Percentiles rank a stretch among this genome's conserved stretches.
phyloP scores from a whole-genome alignment of 176 grass and related monocot genomes.

The Lolium perenne region DNA sequence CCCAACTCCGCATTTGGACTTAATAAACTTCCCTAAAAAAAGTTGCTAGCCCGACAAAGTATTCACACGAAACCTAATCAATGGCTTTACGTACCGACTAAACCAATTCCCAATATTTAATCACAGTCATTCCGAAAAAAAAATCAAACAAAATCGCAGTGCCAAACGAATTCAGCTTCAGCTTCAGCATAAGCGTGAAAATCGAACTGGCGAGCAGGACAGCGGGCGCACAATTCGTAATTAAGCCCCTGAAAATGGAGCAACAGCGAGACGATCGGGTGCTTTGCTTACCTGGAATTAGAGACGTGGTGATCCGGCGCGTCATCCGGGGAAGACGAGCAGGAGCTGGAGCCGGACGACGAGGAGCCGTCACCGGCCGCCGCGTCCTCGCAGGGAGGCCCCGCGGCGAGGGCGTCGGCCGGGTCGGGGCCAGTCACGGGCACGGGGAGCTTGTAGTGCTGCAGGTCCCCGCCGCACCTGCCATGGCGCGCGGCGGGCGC shows the following conservation, averaged over 20 bases:
- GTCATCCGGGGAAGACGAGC: constrained; percentile 77
- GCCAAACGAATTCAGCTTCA: background rate
- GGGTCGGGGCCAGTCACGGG: constrained; percentile 19
- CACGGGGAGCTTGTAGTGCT: constrained; percentile 56
- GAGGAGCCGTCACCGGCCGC: constrained; percentile 28
- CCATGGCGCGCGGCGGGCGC: constrained; percentile 27
- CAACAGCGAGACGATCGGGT: background rate
- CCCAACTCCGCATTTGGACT: constrained; percentile 38
- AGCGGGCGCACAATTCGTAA: background rate
- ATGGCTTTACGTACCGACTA: background rate
- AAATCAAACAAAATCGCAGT: background rate
- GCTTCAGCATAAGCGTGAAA: background rate
- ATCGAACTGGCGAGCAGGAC: background rate
- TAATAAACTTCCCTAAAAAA: constrained; percentile 9
- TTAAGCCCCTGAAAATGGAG: background rate
- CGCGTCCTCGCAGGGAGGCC: constrained; percentile 12
- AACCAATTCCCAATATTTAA: constrained; percentile 22
- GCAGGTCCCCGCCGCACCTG: background rate
- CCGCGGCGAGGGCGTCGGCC: background rate
- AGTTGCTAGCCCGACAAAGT: background rate
- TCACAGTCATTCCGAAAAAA: background rate
- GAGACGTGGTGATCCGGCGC: constrained; percentile 49
- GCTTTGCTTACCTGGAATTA: constrained; percentile 56
- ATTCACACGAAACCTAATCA: constrained; percentile 28
- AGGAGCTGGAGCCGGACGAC: constrained; percentile 55